Evolutionary conservation across 1,139 yeast species (phyloP).

Genomic region (Taiozyma sp.): DNA sequence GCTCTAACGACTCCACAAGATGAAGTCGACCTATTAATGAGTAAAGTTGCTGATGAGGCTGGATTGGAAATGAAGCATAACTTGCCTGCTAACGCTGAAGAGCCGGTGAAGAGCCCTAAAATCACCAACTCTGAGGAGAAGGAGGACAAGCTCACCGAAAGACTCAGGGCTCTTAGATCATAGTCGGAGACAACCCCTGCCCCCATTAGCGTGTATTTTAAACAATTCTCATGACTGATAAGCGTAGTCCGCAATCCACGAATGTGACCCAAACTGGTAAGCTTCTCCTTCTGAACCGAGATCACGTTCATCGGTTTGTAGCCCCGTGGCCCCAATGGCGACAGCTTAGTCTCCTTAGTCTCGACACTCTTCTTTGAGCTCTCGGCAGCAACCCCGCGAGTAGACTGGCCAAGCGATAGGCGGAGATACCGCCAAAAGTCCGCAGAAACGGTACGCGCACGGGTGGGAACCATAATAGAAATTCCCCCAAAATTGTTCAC

Average conservation of each 20-base stretch:
- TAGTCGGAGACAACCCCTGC: not conserved
- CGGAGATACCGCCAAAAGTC: not conserved
- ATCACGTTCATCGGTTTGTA: no score
- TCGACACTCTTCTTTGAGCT: not conserved
- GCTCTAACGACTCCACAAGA: slow-evolving; percentile 93
- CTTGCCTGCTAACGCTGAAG: slow-evolving; percentile 32
- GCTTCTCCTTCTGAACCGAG: no score
- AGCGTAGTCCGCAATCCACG: no score
- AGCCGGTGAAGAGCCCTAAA: slow-evolving; percentile 33
- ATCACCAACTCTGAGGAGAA: slow-evolving; percentile 60
- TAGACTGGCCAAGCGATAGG: not conserved
- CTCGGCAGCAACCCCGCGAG: not conserved
- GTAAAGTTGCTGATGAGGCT: slow-evolving; percentile 95
- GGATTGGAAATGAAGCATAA: slow-evolving; percentile 90
- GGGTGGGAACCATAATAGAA: not conserved
- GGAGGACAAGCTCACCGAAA: slow-evolving; percentile 83
- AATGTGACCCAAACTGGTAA: no score
- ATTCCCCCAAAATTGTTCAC: slow-evolving; percentile 1
- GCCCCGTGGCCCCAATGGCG: no score
- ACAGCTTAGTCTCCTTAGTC: no score
- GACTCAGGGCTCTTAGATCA: slow-evolving; percentile 77
- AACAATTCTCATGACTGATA: no score
- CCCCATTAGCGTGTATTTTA: no score
- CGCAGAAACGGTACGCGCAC: not conserved
- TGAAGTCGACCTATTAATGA: slow-evolving; percentile 88